Evolutionary conservation across 768 basidiomycete species (phyloP).

Genomic region (Boletus edulis): DNA sequence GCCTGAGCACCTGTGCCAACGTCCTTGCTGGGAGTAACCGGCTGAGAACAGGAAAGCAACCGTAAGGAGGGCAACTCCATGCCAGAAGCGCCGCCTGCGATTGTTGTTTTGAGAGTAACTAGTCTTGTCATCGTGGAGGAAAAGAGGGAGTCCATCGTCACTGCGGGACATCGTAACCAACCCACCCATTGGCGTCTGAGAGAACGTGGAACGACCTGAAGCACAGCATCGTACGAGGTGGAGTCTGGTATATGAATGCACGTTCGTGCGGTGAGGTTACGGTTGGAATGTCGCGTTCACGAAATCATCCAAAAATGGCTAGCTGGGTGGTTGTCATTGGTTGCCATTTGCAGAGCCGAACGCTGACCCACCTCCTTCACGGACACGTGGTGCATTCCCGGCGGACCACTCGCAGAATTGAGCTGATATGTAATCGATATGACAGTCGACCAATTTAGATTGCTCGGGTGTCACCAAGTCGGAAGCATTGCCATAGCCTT

Average conservation of each 20-base stretch:
- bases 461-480: not conserved
- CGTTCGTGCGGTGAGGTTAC: constrained; percentile 15
- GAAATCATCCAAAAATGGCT: constrained; percentile 10
- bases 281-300: constrained; percentile 4
- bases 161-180: not conserved
- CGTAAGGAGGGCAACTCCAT: constrained; percentile 2
- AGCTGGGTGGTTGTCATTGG: not conserved
- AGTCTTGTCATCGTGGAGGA: constrained; percentile 5
- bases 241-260: constrained; percentile 17
- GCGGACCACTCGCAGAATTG: constrained; percentile 1
- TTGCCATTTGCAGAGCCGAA: too few relatives aligned
- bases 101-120: not conserved
- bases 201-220: constrained; percentile 1
- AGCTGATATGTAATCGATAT: not conserved
- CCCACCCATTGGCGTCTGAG: not conserved
- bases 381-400: too few relatives aligned
- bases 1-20: constrained; percentile 2
- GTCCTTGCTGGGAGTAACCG: constrained; percentile 12
- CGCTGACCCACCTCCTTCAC: not conserved
- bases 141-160: constrained; percentile 6
- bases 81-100: constrained; percentile 4
- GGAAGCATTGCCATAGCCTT: not conserved
- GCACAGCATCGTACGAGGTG: not conserved
- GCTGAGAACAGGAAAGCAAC: constrained; percentile 15
- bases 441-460: not conserved